A percentile compares a stretch with the other conserved stretches of the same genome.
These are phyloP conservation scores for Alternaria infectoria DNA, from an alignment of 2,329 filamentous ascomycete species.

Conservation along the genomic window DNA sequence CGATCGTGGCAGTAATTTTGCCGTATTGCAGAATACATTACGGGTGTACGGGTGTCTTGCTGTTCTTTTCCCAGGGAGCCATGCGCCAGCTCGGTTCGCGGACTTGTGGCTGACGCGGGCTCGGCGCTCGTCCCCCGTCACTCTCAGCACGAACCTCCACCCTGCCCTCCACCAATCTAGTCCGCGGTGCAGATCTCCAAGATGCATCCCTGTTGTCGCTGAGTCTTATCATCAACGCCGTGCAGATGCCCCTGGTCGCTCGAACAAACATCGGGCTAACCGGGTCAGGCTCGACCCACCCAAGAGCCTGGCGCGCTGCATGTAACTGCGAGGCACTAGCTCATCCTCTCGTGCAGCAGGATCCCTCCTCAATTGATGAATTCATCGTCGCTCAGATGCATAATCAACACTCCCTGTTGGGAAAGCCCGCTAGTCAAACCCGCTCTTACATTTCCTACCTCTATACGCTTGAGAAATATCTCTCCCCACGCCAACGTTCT, in stretches of 20 bases:
- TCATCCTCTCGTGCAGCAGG: constrained; percentile 39
- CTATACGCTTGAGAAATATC: constrained; percentile 25
- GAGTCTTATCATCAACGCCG: constrained; percentile 38
- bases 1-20: constrained; percentile 23
- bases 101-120: constrained; percentile 34
- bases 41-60: constrained; percentile 21
- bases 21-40: constrained; percentile 38
- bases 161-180: constrained; percentile 22
- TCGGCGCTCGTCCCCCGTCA: constrained; percentile 25
- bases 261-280: constrained; percentile 31
- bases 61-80: constrained; percentile 12
- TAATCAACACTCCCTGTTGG: constrained; percentile 40
- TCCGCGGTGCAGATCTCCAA: constrained; percentile 26
- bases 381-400: constrained; percentile 44
- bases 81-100: constrained; percentile 26
- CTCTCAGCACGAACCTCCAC: constrained; percentile 21
- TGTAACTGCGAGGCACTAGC: constrained; percentile 45
- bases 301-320: constrained; percentile 42
- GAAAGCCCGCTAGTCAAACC: constrained; percentile 30
- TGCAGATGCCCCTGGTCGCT: constrained; percentile 35
- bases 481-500: constrained; percentile 17
- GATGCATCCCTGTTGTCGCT: constrained; percentile 29
- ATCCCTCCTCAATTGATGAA: constrained; percentile 41
- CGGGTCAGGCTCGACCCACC: constrained; percentile 35
- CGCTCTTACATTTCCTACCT: constrained; percentile 28